These are phyloP conservation scores for Starmerella floris DNA, from an alignment of 805 yeast genomes.

Conservation along the genomic window DNA sequence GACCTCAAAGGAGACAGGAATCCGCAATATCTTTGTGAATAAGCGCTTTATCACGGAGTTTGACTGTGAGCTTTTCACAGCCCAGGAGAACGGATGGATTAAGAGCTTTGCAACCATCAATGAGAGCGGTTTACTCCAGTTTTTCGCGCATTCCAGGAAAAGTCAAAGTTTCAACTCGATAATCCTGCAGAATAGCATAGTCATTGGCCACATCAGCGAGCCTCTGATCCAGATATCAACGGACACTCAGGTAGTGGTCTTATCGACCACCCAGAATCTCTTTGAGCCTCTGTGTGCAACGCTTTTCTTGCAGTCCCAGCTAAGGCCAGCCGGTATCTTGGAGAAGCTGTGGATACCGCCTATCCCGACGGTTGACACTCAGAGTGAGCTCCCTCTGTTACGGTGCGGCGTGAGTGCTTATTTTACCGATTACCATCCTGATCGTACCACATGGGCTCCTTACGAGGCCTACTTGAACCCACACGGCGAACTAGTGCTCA, in stretches of 20 bases:
- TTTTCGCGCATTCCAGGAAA: background rate
- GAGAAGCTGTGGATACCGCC: slow-evolving; percentile 20
- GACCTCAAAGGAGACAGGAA: slow-evolving; percentile 1
- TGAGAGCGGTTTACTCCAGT: slow-evolving; percentile 6
- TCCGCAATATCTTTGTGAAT: slow-evolving; percentile 1
- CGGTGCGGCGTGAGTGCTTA: slow-evolving; percentile 18
- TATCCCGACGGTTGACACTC: background rate
- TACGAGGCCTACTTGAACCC: slow-evolving; percentile 15
- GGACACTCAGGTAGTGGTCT: slow-evolving; percentile 8
- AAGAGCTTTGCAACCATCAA: slow-evolving; percentile 5
- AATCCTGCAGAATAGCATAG: slow-evolving; percentile 10
- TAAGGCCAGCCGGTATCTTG: slow-evolving; percentile 18
- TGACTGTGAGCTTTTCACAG: slow-evolving; percentile 14
- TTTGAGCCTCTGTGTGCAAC: slow-evolving; percentile 12
- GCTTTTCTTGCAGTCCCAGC: slow-evolving; percentile 16
- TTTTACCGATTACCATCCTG: slow-evolving; percentile 12
- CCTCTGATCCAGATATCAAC: slow-evolving; percentile 13
- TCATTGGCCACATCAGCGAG: slow-evolving; percentile 19
- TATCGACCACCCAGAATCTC: background rate
- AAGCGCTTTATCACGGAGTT: slow-evolving; percentile 1
- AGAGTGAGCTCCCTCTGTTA: slow-evolving; percentile 11
- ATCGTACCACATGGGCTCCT: slow-evolving; percentile 15
- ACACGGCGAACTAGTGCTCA: slow-evolving; percentile 15
- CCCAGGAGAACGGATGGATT: slow-evolving; percentile 15
- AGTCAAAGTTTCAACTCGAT: background rate